Percentiles rank a stretch among this genome's conserved stretches.
Evolutionary conservation across 169 alveolate genomes (phyloP).

Genomic region (Amoebophrya sp.): DNA sequence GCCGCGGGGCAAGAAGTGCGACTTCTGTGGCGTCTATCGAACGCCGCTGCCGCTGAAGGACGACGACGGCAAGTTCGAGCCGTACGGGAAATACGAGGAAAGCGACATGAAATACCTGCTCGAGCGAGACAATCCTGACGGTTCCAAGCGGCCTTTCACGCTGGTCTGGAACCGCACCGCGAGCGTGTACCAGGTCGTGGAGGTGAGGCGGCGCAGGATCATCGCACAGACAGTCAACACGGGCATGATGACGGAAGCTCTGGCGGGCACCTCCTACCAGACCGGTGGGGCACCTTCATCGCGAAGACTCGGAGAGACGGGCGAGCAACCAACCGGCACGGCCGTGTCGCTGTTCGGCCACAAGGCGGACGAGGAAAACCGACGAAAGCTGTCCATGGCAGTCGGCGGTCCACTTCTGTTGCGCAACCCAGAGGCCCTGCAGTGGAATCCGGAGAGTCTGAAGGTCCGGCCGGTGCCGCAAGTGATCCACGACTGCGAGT

Average conservation of each 20-base stretch:
- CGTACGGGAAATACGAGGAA: neutral
- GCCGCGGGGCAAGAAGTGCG: neutral
- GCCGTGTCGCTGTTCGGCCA: neutral
- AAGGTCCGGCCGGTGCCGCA: neutral
- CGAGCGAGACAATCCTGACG: neutral
- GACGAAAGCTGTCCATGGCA: neutral
- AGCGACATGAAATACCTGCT: neutral
- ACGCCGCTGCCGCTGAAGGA: neutral
- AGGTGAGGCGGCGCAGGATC: neutral
- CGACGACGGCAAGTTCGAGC: neutral
- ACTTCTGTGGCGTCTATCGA: neutral
- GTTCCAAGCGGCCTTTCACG: neutral
- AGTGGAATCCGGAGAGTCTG: neutral
- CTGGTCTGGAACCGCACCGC: constrained; percentile 12
- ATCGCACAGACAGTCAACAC: neutral
- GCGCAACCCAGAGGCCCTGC: neutral
- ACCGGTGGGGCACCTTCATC: neutral
- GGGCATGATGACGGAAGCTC: neutral
- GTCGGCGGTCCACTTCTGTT: neutral
- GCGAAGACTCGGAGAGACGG: neutral
- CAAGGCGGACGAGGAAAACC: neutral
- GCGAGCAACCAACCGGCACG: neutral
- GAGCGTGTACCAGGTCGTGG: neutral
- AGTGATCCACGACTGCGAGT: neutral
- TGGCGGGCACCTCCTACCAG: neutral